Evolutionary conservation across 805 yeast genomes (phyloP).

Genomic region (Kuraishia capsulata): DNA sequence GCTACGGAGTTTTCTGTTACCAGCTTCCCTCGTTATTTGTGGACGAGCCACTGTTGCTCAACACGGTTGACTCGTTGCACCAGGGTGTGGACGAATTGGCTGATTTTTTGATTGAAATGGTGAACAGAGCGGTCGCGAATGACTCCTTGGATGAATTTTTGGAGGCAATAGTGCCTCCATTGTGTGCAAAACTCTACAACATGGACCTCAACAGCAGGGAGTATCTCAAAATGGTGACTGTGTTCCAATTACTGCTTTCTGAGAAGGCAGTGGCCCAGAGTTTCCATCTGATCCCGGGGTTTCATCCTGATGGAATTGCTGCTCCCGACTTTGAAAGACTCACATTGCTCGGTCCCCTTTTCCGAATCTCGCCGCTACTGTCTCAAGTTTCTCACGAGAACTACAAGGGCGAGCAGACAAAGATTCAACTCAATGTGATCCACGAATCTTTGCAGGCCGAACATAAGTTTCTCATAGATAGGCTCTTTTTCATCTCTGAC

Average conservation of each 20-base stretch:
- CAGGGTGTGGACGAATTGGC: conserved; percentile 13
- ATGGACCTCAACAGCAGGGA: conserved; percentile 36
- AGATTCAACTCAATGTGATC: conserved; percentile 35
- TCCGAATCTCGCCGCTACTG: conserved; percentile 66
- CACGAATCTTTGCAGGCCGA: conserved; percentile 58
- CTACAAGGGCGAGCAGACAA: conserved; percentile 28
- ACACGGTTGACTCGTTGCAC: conserved; percentile 16
- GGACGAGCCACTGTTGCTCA: conserved; percentile 25
- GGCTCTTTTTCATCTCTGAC: conserved; percentile 63
- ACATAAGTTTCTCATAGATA: conserved; percentile 46
- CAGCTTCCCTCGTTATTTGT: conserved; percentile 59
- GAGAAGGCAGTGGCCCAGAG: conserved; percentile 54
- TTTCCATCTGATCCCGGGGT: conserved; percentile 48
- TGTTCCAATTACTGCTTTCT: conserved; percentile 48
- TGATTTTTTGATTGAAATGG: conserved; percentile 48
- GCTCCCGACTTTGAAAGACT: conserved; percentile 48
- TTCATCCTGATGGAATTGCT: conserved; percentile 35
- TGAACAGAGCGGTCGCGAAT: conserved; percentile 54
- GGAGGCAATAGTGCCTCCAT: conserved; percentile 37
- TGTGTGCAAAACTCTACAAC: conserved; percentile 26
- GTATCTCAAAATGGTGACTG: conserved; percentile 43
- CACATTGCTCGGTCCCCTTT: conserved; percentile 70
- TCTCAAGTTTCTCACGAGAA: conserved; percentile 37
- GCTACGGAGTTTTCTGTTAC: conserved; percentile 61
- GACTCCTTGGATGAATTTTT: conserved; percentile 55